Base-by-base conservation (phyloP, 2,329 filamentous ascomycete species). In the Leptographium lundbergii region DNA sequence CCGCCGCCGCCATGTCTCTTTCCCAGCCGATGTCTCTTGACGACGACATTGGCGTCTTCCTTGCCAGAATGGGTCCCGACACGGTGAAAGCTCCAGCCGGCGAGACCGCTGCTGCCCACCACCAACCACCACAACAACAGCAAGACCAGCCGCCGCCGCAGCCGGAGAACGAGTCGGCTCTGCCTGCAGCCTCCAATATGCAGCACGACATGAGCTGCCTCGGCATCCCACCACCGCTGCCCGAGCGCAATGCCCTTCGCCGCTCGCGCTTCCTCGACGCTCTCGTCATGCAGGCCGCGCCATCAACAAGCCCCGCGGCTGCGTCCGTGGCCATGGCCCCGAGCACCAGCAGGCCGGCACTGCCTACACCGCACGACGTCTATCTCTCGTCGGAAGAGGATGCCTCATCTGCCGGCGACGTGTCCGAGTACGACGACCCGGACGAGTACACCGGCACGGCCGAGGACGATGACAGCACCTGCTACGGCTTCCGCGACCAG, bases 331-430 rank as follows among this genome's bases (percentile, higher is more conserved):
- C 67, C 69, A 24, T 34, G 25, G 22, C 34, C 34, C 25, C 47
- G n/a, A 47, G 22, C 25, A 14, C 57, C 60, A 11, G 59, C 63
- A n/a, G 34, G 61, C 62, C 57, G 62, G 66, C 60, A 17, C 71
- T 75, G 54, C 71, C 73, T 25, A 67, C 68, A 2, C 79, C 81
- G 6, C 81, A 84, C 67, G 79, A 83, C 59, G 66, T 81, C 60
- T 86, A 86, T 68, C 77, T 86, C 29, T 85, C 82, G 2, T 85
- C 81, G 0, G 83, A 86, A 64, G 83, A 86, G 67, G 83, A 85
- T 63, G 81, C 77, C 34, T 85, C 82, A 1, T 82, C 82, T 1
- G 81, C 79, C 22, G 78, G 80, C 53, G 82, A 82, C 68, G 27
- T 62, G 77, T 84, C 80, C 59, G 79, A 82, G 65, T 77, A 77